Conservation (phyloP, 1,284 basidiomycete genomes). For the Chalciporus sp. region DNA sequence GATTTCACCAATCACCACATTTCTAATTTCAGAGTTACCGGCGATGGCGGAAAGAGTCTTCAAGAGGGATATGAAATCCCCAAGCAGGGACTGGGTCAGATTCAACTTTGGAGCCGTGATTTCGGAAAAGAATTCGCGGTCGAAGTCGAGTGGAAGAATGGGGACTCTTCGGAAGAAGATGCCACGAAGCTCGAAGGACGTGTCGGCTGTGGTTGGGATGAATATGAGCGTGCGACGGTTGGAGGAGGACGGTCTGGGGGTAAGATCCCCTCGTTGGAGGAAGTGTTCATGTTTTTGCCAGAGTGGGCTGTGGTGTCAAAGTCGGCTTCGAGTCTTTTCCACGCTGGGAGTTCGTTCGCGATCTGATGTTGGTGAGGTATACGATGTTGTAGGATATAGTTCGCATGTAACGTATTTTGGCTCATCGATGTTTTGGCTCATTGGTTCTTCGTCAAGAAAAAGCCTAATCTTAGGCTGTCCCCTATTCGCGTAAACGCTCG, state of each 20-base stretch:
- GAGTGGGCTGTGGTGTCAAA: constrained; percentile 70
- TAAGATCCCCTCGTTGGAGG: constrained; percentile 73
- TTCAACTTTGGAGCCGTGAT: constrained; percentile 69
- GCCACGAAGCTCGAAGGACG: constrained; percentile 44
- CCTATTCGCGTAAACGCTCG: no score
- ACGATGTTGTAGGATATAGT: neutral
- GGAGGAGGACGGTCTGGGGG: constrained; percentile 42
- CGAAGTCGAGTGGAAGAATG: constrained; percentile 45
- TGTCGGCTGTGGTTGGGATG: constrained; percentile 71
- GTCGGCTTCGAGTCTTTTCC: constrained; percentile 59
- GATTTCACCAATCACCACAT: constrained; percentile 57
- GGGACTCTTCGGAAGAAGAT: constrained; percentile 6
- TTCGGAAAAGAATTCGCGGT: constrained; percentile 65
- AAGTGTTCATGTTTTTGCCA: constrained; percentile 66
- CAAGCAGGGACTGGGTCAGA: constrained; percentile 42
- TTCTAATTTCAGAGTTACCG: constrained; percentile 41
- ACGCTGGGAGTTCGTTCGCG: constrained; percentile 51
- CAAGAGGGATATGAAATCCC: constrained; percentile 50
- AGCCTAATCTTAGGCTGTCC: no score
- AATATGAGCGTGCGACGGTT: constrained; percentile 60
- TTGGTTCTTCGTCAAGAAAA: neutral
- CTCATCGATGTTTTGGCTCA: neutral
- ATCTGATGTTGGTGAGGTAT: constrained; percentile 15
- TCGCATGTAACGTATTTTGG: neutral
- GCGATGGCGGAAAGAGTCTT: constrained; percentile 36